phyloP scores from a whole-genome alignment of 2,329 filamentous ascomycete genomes.

The Monilinia fructigena region DNA sequence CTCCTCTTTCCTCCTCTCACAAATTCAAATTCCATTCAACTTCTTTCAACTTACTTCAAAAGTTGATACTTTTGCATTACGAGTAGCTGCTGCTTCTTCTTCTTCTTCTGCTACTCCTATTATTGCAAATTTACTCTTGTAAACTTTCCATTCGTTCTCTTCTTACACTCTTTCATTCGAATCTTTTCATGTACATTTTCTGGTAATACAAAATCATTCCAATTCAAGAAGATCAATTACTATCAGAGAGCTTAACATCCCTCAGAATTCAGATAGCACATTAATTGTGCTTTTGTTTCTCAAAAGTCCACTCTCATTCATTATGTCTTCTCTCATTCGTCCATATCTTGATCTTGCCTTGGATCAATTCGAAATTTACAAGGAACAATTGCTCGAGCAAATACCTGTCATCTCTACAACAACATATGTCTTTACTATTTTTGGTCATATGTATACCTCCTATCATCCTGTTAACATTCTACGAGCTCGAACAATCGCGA shows the following conservation, averaged over 20 bases:
- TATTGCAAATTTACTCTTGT: conserved; percentile 18
- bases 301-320: conserved; percentile 15
- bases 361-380: conserved; percentile 36
- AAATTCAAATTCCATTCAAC: conserved; percentile 10
- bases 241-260: conserved; percentile 22
- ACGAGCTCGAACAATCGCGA: conserved; percentile 38
- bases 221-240: neutral
- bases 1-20: neutral
- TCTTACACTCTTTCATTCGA: conserved; percentile 36
- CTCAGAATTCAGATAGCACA: conserved; percentile 35
- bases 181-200: conserved; percentile 37
- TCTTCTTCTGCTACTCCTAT: conserved; percentile 14
- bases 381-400: conserved; percentile 33
- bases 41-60: neutral
- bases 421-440: conserved; percentile 37
- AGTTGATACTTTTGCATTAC: conserved; percentile 2
- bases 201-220: conserved; percentile 27
- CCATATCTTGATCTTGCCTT: conserved; percentile 34
- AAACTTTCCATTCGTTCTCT: conserved; percentile 25
- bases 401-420: conserved; percentile 37
- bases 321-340: conserved; percentile 34
- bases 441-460: conserved; percentile 38
- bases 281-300: conserved; percentile 27
- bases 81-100: conserved; percentile 1
- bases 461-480: conserved; percentile 39